Conservation (phyloP, 306 rosid genomes). For the Castanea sativa region DNA sequence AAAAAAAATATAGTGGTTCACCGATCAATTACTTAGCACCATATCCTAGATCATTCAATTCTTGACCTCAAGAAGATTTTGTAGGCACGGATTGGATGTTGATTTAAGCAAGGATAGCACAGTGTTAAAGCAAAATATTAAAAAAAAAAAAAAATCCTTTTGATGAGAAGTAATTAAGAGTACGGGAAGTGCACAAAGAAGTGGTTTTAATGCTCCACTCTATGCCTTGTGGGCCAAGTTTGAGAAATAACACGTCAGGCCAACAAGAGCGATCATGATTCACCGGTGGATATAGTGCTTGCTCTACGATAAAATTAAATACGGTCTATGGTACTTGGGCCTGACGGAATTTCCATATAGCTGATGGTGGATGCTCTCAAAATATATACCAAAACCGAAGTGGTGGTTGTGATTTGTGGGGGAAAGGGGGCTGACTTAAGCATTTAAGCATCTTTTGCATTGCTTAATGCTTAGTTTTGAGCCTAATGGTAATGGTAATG, state of each 20-base stretch:
- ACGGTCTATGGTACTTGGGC: neutral
- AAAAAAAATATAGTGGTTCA: no score
- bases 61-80: neutral
- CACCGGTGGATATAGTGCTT: neutral
- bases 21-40: neutral
- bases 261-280: slow-evolving; percentile 16
- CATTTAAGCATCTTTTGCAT: neutral
- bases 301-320: neutral
- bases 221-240: neutral
- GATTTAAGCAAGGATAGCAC: neutral
- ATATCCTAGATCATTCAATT: neutral
- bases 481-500: slow-evolving; percentile 1
- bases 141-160: no score
- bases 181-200: neutral
- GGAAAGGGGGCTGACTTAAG: slow-evolving; percentile 7
- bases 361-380: neutral
- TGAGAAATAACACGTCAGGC: slow-evolving; percentile 2
- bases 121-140: neutral
- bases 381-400: neutral
- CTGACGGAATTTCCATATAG: slow-evolving; percentile 2
- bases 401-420: neutral
- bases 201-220: slow-evolving; percentile 4
- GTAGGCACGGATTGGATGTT: neutral
- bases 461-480: neutral
- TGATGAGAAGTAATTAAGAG: neutral